A percentile compares a stretch with the other conserved stretches of the same genome.
phyloP scores from a whole-genome alignment of 176 grass and related monocot species.

The Thinopyrum elongatum region DNA sequence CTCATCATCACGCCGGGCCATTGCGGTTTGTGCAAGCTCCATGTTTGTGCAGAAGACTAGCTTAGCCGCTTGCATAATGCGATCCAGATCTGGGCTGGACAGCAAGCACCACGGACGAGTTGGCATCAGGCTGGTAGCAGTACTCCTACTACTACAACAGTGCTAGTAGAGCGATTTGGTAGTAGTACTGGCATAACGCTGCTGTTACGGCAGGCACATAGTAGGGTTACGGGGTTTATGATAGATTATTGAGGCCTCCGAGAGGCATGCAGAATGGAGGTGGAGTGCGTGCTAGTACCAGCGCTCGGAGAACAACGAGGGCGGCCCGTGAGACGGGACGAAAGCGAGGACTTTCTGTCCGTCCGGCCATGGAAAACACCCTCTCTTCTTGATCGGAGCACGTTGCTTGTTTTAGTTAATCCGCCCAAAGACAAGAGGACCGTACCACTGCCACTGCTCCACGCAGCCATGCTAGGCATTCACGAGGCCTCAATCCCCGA shows the following conservation, averaged over 20 bases:
- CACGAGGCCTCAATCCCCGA: slow-evolving; percentile 6
- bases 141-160: no score
- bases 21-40: neutral
- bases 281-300: no score
- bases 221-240: neutral
- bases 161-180: neutral
- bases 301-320: neutral
- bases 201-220: neutral
- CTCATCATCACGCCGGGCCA: slow-evolving; percentile 1
- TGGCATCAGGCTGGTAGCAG: neutral
- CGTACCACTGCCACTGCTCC: neutral
- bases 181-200: neutral
- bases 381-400: neutral
- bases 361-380: no score
- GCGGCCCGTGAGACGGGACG: neutral
- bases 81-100: slow-evolving; percentile 2
- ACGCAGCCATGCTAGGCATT: neutral
- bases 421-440: neutral
- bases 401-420: slow-evolving; percentile 30
- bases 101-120: no score
- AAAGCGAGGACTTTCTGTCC: slow-evolving; percentile 24
- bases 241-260: slow-evolving; percentile 19
- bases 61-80: neutral
- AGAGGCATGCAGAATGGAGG: neutral
- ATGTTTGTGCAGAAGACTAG: no score